Evolutionary conservation across 345 rosid genomes (phyloP).

Genomic region (Iberis pinnata): DNA sequence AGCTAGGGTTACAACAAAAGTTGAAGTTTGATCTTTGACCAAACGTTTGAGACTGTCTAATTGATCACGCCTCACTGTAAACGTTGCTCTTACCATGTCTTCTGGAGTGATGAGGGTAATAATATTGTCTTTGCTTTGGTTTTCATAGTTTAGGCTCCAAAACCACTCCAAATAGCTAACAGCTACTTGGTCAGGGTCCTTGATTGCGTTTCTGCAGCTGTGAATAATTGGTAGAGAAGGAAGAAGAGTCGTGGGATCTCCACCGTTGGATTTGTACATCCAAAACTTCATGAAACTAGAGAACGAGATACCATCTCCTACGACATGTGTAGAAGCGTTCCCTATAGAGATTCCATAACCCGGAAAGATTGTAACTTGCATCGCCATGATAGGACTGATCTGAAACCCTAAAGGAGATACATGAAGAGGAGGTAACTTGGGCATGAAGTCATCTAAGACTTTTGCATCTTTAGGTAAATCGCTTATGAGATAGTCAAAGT

Average conservation of each 20-base stretch:
- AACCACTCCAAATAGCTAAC: not conserved
- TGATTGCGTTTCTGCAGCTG: conserved; percentile 18
- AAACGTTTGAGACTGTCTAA: conserved; percentile 18
- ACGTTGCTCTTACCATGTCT: conserved; percentile 24
- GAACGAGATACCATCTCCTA: conserved; percentile 22
- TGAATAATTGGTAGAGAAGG: not conserved
- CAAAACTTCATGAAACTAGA: conserved; percentile 23
- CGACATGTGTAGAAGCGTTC: not conserved
- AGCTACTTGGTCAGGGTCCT: conserved; percentile 18
- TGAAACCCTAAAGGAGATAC: not conserved
- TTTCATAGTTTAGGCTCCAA: no score
- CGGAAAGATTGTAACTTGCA: conserved; percentile 29
- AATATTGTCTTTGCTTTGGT: no score
- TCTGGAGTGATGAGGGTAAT: not conserved
- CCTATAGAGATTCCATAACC: conserved; percentile 24
- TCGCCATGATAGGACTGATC: not conserved
- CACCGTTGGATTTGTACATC: conserved; percentile 12
- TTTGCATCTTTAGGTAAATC: conserved; percentile 18
- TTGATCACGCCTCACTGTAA: conserved; percentile 13
- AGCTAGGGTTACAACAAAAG: conserved; percentile 25
- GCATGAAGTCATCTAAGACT: conserved; percentile 14
- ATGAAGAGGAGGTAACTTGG: not conserved
- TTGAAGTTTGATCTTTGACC: conserved; percentile 1
- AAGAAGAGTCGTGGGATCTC: not conserved
- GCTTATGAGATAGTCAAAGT: conserved; percentile 18